Evolutionary conservation across 192 early-diverging fungal genomes (phyloP), one percentile per base, ranked within the genome.

Genomic region (Coemansia sp.): DNA sequence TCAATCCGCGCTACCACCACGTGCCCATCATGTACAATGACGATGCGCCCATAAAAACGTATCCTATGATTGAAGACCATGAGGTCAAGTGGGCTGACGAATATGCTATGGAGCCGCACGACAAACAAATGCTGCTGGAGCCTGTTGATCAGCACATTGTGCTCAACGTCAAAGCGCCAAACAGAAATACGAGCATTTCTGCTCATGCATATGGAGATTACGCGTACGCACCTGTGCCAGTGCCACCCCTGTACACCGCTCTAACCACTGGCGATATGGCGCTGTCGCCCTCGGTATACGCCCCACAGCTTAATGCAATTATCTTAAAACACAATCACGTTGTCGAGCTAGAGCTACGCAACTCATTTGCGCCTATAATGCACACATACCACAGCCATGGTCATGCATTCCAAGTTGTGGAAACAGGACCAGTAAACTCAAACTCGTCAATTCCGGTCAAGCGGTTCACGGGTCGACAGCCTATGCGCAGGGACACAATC

Each of bases 381-480:
- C 94, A 95, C 49, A 67, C 85, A 50, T 77, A 93, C 74, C 93
- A 95, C 77, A 75, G 93, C 16, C 93, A 95, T 76, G 92, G 92
- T 7, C 90, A 94, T 61, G 68, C 63, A 4, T 95, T 95, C 84
- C 89, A 93, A 68, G 78, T 95, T 27, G 61, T 53, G n/a, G 67
- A 73, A 41, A 64, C 64, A 9, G 66, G 66, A 2, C 69, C 65
- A 60, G 80, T 91, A 26, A 81, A 84, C 7, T 6, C 7, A 32
- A 32, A 32, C 29, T 32, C 29, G 1, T 32, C 29, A 7, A 7
- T 32, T 7, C 29, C 29, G 6, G 29, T 32, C 29, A 32, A 6
- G 6, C 29, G 29, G 4, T 32, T 32, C 4, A 32, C 3, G 6
- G 6, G 29, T 6, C 29, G 3, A 6, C 0, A 32, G 0, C 68